A percentile compares a stretch with the other conserved stretches of the same genome.
Evolutionary conservation across 2,329 filamentous ascomycete genomes (phyloP).

Genomic region (Colletotrichum zoysiae): DNA sequence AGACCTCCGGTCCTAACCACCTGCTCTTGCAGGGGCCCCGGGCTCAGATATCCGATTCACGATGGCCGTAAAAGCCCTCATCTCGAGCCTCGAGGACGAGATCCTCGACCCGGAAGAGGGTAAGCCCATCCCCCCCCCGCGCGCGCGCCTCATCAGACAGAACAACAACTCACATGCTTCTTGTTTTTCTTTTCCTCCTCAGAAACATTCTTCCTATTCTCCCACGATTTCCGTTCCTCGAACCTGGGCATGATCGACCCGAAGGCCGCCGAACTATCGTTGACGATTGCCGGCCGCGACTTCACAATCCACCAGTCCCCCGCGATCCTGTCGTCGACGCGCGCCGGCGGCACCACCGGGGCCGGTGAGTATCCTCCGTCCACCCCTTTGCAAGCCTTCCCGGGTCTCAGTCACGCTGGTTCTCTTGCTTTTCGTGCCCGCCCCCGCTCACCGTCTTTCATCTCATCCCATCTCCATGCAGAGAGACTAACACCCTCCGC

Average conservation of each 20-base stretch:
- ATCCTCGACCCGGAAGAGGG: constrained; percentile 65
- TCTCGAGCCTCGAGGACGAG: constrained; percentile 55
- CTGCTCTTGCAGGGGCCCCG: neutral
- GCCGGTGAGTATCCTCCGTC: constrained; percentile 55
- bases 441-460: constrained; percentile 21
- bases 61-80: constrained; percentile 44
- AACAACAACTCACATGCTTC: constrained; percentile 9
- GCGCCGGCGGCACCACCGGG: constrained; percentile 71
- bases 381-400: neutral
- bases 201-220: constrained; percentile 93
- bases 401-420: neutral
- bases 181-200: constrained; percentile 13
- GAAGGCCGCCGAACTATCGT: constrained; percentile 71
- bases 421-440: neutral
- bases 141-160: neutral
- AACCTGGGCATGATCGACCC: constrained; percentile 89
- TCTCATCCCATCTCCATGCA: neutral
- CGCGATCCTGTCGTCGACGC: constrained; percentile 80
- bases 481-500: constrained; percentile 18
- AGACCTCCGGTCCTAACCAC: no score
- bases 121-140: constrained; percentile 38
- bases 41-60: neutral
- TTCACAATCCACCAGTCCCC: constrained; percentile 87
- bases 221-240: constrained; percentile 77
- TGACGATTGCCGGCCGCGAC: constrained; percentile 77